A percentile compares a stretch with the other conserved stretches of the same genome.
Evolutionary conservation across 192 early-diverging fungal genomes (phyloP).

Genomic region (Coemansia sp.): DNA sequence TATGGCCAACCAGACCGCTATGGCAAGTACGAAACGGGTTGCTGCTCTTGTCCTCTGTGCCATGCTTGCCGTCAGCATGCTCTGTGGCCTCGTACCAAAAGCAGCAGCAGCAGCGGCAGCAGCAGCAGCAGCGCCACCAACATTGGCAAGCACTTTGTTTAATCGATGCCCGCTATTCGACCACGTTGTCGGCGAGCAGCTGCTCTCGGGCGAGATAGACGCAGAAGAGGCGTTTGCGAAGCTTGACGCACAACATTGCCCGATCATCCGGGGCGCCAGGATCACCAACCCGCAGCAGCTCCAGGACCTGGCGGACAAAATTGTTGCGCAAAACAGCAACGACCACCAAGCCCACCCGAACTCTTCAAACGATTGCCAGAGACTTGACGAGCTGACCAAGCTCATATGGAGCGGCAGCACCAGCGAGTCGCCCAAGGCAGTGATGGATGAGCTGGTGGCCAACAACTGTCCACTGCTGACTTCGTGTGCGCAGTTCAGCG

Average conservation of each 20-base stretch:
- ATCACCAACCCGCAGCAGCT: slow-evolving; percentile 49
- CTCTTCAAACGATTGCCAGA: slow-evolving; percentile 13
- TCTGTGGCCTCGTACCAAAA: neutral
- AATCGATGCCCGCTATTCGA: slow-evolving; percentile 49
- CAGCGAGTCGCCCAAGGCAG: slow-evolving; percentile 13
- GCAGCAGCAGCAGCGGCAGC: neutral
- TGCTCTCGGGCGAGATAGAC: slow-evolving; percentile 40
- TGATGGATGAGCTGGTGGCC: slow-evolving; percentile 39
- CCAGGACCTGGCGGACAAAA: slow-evolving; percentile 25
- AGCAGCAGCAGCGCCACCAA: neutral
- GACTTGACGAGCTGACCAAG: slow-evolving; percentile 18
- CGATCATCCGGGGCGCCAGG: slow-evolving; percentile 50
- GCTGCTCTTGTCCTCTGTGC: neutral
- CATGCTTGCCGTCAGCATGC: slow-evolving; percentile 3
- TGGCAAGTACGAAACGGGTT: neutral
- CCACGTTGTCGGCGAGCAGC: slow-evolving; percentile 32
- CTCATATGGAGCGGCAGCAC: slow-evolving; percentile 18
- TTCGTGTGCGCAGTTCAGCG: slow-evolving; percentile 30
- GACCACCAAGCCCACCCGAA: slow-evolving; percentile 11
- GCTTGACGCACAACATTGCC: slow-evolving; percentile 52
- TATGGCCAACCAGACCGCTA: neutral
- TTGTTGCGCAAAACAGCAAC: neutral
- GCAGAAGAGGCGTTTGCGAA: slow-evolving; percentile 50
- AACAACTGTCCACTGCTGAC: slow-evolving; percentile 36
- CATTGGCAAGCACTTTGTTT: slow-evolving; percentile 20